Percentiles rank a stretch among this genome's conserved stretches.
phyloP scores from a whole-genome alignment of 306 rosid species.

The Citrullus mucosospermus region DNA sequence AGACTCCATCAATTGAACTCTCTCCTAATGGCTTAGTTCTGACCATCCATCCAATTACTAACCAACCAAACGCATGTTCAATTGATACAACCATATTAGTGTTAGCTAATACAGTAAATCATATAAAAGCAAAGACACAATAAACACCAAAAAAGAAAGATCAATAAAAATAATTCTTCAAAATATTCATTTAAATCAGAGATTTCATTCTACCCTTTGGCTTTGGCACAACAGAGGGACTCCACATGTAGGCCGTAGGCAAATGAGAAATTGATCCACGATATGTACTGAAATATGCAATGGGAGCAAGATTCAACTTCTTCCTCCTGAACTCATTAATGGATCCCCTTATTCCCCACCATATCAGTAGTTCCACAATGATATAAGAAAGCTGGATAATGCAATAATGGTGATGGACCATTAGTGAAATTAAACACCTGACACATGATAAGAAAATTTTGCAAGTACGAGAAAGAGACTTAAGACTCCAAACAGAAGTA shows the following conservation, averaged over 20 bases:
- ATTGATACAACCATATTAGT: neutral
- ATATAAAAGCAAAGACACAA: neutral
- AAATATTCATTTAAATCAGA: neutral
- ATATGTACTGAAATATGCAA: constrained; percentile 89
- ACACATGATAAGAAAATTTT: constrained; percentile 16
- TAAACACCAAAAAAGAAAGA: neutral
- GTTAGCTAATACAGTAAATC: neutral
- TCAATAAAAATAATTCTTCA: neutral
- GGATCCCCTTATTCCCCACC: constrained; percentile 91
- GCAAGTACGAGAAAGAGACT: constrained; percentile 1
- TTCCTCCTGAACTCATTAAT: constrained; percentile 82
- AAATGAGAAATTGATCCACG: constrained; percentile 93
- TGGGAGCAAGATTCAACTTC: constrained; percentile 79
- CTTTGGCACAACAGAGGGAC: constrained; percentile 89
- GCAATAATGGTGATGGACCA: constrained; percentile 22
- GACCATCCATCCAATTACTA: neutral
- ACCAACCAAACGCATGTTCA: neutral
- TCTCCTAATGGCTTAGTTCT: neutral
- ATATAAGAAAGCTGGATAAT: constrained; percentile 69
- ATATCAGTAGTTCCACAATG: constrained; percentile 75
- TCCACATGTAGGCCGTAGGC: constrained; percentile 96
- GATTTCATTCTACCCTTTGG: constrained; percentile 52
- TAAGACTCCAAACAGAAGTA: constrained; percentile 1
- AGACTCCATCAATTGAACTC: neutral
- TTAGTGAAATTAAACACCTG: constrained; percentile 10